These are phyloP conservation scores for Heritiera littoralis DNA, from an alignment of 345 rosid genomes.

Conservation along the genomic window DNA sequence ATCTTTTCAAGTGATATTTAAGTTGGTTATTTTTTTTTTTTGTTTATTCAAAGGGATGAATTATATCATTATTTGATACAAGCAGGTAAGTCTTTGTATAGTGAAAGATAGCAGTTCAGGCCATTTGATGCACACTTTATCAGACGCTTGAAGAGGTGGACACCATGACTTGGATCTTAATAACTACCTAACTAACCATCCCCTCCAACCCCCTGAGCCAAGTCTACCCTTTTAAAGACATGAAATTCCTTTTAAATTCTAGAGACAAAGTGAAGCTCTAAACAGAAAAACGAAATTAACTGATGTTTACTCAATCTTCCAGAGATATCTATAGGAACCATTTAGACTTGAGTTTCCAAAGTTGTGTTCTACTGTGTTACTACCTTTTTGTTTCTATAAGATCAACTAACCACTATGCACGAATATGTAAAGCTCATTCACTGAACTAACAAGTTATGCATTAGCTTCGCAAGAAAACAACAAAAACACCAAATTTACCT, in stretches of 20 bases:
- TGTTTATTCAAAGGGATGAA: not conserved
- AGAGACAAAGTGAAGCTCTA: too few relatives aligned
- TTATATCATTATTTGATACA: not conserved
- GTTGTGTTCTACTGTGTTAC: not conserved
- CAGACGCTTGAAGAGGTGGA: not conserved
- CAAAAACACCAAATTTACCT: conserved; percentile 49
- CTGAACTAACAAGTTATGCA: not conserved
- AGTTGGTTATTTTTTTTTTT: not conserved
- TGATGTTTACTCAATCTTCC: too few relatives aligned
- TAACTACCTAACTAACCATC: not conserved
- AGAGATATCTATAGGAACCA: not conserved
- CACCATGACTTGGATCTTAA: not conserved
- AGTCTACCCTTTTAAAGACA: not conserved
- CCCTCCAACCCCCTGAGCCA: not conserved
- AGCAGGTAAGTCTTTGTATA: not conserved
- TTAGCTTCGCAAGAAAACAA: not conserved
- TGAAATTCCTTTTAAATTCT: too few relatives aligned
- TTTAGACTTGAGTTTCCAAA: not conserved
- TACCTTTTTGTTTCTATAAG: not conserved
- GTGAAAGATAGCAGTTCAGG: not conserved
- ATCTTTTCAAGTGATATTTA: not conserved
- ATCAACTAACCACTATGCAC: not conserved
- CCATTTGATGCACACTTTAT: not conserved
- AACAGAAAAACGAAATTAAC: too few relatives aligned
- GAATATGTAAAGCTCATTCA: not conserved